Base-by-base conservation (phyloP, 2,329 filamentous ascomycete genomes). In the Aspergillus arachidicola region DNA sequence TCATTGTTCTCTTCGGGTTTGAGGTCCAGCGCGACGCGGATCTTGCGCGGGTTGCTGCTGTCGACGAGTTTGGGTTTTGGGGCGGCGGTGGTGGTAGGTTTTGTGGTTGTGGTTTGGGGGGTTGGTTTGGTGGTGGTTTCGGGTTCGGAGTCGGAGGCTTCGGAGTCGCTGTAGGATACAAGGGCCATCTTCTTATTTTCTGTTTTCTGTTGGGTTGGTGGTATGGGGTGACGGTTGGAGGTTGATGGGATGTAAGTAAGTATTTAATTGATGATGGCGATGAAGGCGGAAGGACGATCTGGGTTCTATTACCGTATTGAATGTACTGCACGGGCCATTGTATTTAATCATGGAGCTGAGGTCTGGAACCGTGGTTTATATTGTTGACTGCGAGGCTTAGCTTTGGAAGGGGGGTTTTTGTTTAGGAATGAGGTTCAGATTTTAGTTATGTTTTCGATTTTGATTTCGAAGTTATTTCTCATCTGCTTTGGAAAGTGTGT, bases 101-200 rank as follows among this genome's bases (percentile, higher is more conserved):
- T 56, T 68, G 70, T 59, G 68, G 65, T 55, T 48, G 59, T 19
- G 81, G 76, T 26, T 66, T 64, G 14, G 34, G 26, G 21, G 21
- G 61, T 62, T 57, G n/a, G 59, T 26, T 43, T 28, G 58, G 26
- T 43, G n/a, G 74, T 71, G 64, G 59, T 76, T 68, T 66, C 76
- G 58, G 51, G 72, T 60, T 91, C 89, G 19, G 83, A 83, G 60
- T 91, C 90, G 14, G 89, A 93, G 54, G 78, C 81, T 70, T 91
- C 89, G 0, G 89, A 95, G 75, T 94, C 92, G 4, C 92, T 94
- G 72, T 96, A 96, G 65, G 90, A 89, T 68, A 95, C 92, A 34
- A 96, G 83, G 16, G 86, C 89, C 91, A 95, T 95, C 2, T 19
- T 55, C n/a, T 36, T 36, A 0, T 4, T 34, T 26, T n/a, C 19